Evolutionary conservation across 106 monocot genomes (phyloP), one percentile per base, ranked within the genome.

Genomic region (Dendrobium huoshanense): DNA sequence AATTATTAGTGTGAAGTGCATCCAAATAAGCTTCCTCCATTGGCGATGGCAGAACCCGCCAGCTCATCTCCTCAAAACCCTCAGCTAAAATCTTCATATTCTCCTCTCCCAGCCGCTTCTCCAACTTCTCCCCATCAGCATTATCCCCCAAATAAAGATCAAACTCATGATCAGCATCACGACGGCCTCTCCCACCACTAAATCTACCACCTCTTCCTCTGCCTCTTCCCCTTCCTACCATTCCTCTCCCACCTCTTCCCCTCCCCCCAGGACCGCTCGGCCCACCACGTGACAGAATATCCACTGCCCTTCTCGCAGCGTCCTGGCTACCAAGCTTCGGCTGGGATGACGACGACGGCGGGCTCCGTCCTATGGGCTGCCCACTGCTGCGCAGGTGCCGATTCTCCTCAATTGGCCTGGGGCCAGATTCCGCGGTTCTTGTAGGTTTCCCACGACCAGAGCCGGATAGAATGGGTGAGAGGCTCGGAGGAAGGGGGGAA

Each of bases 71-170:
- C 27, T 95, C 92, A 20, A 99, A 89, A n/a, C 61, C 81, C 45
- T 89, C 86, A 27, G 75, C 73, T 65, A 98, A 67, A 22, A 84
- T n/a, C 74, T 80, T 87, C 88, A 89, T 88, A 67, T 80, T 91
- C 81, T 88, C 91, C 78, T 92, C 92, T 19, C 94, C 98, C 10
- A 99, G 85, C 81, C 81, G 85, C 88, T 92, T 91, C 78, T 85
- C 78, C 29, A 98, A 73, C 85, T 76, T 91, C 81, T 98, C 87
- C n/a, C 90, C 98, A 79, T 87, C 88, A 37, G 85, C 90, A 79
- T 87, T 79, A 9, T 92, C 81, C 9, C 92, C 92, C 1, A 92
- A 31, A 77, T 89, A 87, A 43, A 90, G 83, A 24, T 59, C 79
- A 27, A 78, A 73, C 5, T 74, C 80, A 0, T 86, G 85, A 1